Base-by-base conservation (phyloP, 2,329 filamentous ascomycete species). In the Fonsecaea multimorphosa region DNA sequence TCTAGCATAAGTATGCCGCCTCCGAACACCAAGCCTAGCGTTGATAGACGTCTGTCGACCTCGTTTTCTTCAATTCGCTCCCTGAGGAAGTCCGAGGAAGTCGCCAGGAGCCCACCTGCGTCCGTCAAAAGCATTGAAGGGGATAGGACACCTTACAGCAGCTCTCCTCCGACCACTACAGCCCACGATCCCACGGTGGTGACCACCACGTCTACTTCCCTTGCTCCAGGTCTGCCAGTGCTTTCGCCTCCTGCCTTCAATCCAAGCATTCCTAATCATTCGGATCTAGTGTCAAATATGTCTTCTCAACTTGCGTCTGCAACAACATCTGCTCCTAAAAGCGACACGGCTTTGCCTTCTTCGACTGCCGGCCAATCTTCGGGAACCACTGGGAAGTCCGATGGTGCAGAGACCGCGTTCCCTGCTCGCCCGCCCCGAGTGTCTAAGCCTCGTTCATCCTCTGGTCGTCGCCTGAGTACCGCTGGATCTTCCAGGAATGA, bases 1-100 rank as follows among this genome's bases (percentile, higher is more conserved):
- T 82, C 87, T 63, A 89, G 83, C 75, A 81, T 89, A 67, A 89
- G 86, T 70, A 89, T 90, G 84, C 86, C 88, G 44, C 83, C 86
- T 64, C 82, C 84, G 32, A 74, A 79, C 27, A 75, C 76, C 68
- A 74, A 75, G 53, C 69, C 74, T n/a, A 65, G 62, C 12, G 62
- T 55, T 24, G 71, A 73, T 44, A 65, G 68, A 64, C 65, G 70
- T 16, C 57, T 71, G 12, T 72, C 72, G 24, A 55, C 61, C 36
- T 71, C 72, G 2, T 27, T 70, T 27, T 58, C 58, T 12, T 67
- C 65, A 19, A 40, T 49, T 19, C 58, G 67, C n/a, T 64, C 67
- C 24, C 49, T 62, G 16, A 58, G 66, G 22, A 70, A 57, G 38
- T 71, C 70, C 8, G 61, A 67, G 34, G 65, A 70, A 12, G 22